Evolutionary conservation across 106 monocot species (phyloP).

Genomic region (Alisma plantagoaquatica): DNA sequence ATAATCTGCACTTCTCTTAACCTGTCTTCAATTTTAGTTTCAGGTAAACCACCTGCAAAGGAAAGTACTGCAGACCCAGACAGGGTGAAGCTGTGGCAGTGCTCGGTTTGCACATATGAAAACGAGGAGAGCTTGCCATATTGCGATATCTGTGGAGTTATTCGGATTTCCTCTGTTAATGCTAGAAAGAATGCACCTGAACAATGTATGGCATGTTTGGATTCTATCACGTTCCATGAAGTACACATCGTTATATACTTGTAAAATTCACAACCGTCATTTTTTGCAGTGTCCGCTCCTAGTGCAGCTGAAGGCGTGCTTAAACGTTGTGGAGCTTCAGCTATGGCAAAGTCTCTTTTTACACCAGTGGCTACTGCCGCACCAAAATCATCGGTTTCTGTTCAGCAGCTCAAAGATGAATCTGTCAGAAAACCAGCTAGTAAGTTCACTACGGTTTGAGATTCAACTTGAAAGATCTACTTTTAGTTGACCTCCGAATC

Average conservation of each 20-base stretch:
- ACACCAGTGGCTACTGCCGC: conserved; percentile 18
- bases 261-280: too few species aligned
- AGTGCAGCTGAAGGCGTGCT: conserved; percentile 30
- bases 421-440: conserved; percentile 9
- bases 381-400: conserved; percentile 10
- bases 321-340: conserved; percentile 35
- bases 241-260: too few species aligned
- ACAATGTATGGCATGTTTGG: too few species aligned
- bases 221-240: too few species aligned
- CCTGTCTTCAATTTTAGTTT: not conserved
- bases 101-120: conserved; percentile 70
- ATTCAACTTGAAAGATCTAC: too few species aligned
- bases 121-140: conserved; percentile 45
- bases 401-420: conserved; percentile 13
- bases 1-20: not conserved
- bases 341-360: conserved; percentile 79
- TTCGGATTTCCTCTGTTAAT: conserved; percentile 21
- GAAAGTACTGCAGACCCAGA: conserved; percentile 11
- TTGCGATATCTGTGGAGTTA: conserved; percentile 85
- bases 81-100: conserved; percentile 36
- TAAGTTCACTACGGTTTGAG: too few species aligned
- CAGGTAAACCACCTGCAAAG: not conserved
- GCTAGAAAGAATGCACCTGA: too few species aligned
- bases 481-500: too few species aligned
- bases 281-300: too few species aligned